phyloP scores from a whole-genome alignment of 148 eudicot species.

The Vaccinium macrocarpon region DNA sequence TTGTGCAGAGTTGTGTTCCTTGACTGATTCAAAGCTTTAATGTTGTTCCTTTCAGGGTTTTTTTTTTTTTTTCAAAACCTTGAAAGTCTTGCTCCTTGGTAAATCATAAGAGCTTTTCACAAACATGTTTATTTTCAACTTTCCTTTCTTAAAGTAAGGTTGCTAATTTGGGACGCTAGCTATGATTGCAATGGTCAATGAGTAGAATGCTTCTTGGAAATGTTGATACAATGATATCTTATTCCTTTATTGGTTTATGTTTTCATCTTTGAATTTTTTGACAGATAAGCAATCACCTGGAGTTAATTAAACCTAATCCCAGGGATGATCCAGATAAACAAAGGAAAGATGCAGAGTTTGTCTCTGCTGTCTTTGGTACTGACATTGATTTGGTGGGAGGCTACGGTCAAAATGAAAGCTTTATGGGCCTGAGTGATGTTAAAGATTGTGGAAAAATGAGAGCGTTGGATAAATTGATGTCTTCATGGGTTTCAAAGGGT shows the following conservation, averaged over 20 bases:
- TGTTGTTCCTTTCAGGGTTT: not conserved
- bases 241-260: constrained; percentile 11
- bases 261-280: constrained; percentile 14
- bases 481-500: constrained; percentile 71
- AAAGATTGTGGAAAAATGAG: constrained; percentile 97
- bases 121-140: not conserved
- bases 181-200: not conserved
- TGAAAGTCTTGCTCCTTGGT: not conserved
- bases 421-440: constrained; percentile 90
- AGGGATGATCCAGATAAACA: constrained; percentile 82
- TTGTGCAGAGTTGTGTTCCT: not conserved
- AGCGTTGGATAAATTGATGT: constrained; percentile 75
- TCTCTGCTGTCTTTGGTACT: constrained; percentile 70
- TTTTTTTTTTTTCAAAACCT: not conserved
- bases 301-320: constrained; percentile 93
- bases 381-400: constrained; percentile 88
- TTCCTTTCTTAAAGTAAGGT: not conserved
- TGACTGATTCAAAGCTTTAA: not conserved
- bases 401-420: constrained; percentile 55
- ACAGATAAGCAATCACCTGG: constrained; percentile 96
- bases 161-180: not conserved
- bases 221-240: not conserved
- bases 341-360: constrained; percentile 80
- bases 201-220: not conserved
- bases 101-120: not conserved